phyloP scores from a whole-genome alignment of 2,329 filamentous ascomycete genomes.

The Xylaria sp. region DNA sequence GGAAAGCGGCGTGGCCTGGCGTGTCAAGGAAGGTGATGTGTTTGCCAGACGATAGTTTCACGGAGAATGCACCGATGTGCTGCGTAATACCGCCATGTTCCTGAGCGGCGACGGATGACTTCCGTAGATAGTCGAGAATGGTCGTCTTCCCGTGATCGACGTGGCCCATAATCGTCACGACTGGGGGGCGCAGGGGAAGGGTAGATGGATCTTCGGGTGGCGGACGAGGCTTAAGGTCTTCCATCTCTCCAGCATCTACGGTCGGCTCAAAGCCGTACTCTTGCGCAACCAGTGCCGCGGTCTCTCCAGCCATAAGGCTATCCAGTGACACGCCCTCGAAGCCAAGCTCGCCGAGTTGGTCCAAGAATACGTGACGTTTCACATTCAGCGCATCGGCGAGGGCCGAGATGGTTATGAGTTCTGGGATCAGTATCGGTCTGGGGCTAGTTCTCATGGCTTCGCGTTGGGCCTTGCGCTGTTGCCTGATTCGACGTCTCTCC shows the following conservation, averaged over 20 bases:
- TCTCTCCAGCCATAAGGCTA: constrained; percentile 88
- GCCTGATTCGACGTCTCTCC: constrained; percentile 45
- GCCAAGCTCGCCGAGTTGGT: constrained; percentile 79
- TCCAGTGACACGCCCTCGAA: constrained; percentile 84
- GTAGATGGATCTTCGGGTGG: constrained; percentile 66
- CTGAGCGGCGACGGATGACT: constrained; percentile 85
- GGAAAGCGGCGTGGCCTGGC: constrained; percentile 91
- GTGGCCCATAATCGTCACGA: constrained; percentile 99
- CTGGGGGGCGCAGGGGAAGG: constrained; percentile 78
- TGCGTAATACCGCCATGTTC: constrained; percentile 98
- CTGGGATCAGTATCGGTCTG: constrained; percentile 74
- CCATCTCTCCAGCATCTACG: constrained; percentile 64
- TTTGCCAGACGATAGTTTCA: constrained; percentile 82
- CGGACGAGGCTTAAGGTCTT: constrained; percentile 74
- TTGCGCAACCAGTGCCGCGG: constrained; percentile 83
- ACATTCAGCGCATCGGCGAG: constrained; percentile 76
- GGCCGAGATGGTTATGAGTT: constrained; percentile 88
- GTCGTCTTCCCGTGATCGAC: constrained; percentile 99
- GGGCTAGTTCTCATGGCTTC: constrained; percentile 44
- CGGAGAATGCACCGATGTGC: constrained; percentile 96
- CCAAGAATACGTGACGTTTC: constrained; percentile 69
- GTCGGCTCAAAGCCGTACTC: constrained; percentile 92
- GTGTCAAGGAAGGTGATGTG: constrained; percentile 96
- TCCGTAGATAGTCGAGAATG: constrained; percentile 87
- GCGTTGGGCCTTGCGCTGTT: constrained; percentile 45